phyloP scores from a whole-genome alignment of 1,284 basidiomycete species.

The Melanopsichium pennsylvanicum region DNA sequence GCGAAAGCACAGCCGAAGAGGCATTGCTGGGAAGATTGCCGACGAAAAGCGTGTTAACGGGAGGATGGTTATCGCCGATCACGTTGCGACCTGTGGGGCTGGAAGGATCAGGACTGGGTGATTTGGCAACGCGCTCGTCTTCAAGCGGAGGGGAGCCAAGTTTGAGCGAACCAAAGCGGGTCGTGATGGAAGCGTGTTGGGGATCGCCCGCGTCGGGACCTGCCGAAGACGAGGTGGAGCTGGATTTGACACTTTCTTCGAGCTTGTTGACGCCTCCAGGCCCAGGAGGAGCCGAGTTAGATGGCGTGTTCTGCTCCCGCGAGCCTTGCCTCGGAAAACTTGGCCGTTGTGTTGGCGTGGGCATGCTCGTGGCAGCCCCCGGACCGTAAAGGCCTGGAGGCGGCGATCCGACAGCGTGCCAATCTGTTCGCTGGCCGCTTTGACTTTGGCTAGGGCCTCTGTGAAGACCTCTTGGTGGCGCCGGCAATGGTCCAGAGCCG shows the following conservation, averaged over 20 bases:
- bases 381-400: slow-evolving; percentile 32
- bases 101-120: slow-evolving; percentile 36
- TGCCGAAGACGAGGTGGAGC: slow-evolving; percentile 24
- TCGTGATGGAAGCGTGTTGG: slow-evolving; percentile 9
- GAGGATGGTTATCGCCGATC: slow-evolving; percentile 54
- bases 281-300: not conserved
- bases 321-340: slow-evolving; percentile 35
- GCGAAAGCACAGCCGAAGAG: slow-evolving; percentile 68
- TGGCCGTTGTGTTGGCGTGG: slow-evolving; percentile 16
- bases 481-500: slow-evolving; percentile 10
- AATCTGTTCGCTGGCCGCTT: slow-evolving; percentile 36
- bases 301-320: slow-evolving; percentile 11
- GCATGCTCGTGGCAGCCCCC: not conserved
- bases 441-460: slow-evolving; percentile 8
- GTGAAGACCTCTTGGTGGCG: slow-evolving; percentile 11
- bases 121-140: slow-evolving; percentile 8
- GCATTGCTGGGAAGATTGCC: slow-evolving; percentile 55
- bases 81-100: slow-evolving; percentile 50
- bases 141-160: slow-evolving; percentile 42
- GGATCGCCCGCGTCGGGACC: slow-evolving; percentile 21
- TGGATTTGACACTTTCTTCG: slow-evolving; percentile 33
- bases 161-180: slow-evolving; percentile 48
- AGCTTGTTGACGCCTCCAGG: slow-evolving; percentile 7
- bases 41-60: slow-evolving; percentile 58
- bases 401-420: slow-evolving; percentile 49